Conservation (phyloP, 2,329 filamentous ascomycete species). For the Phaeosphaeria sp. region DNA sequence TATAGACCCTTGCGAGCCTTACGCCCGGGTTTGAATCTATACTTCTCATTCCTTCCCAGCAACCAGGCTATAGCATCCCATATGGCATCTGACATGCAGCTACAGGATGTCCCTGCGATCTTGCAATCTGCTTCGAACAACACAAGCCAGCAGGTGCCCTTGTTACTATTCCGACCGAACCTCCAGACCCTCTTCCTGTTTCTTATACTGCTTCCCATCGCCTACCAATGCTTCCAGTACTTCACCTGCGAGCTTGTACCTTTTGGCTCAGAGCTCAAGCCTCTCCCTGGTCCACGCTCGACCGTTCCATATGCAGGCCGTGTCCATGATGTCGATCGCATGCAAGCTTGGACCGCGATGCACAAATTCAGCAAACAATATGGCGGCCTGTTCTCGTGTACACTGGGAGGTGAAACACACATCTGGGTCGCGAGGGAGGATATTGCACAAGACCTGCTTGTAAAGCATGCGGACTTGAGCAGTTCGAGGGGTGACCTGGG, state of each 20-base stretch:
- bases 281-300: constrained; percentile 9
- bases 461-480: constrained; percentile 6
- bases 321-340: constrained; percentile 14
- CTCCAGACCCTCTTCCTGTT: neutral
- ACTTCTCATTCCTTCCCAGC: neutral
- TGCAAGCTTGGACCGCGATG: constrained; percentile 8
- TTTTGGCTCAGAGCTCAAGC: constrained; percentile 9
- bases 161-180: neutral
- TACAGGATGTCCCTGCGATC: neutral
- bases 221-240: constrained; percentile 6
- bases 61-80: neutral
- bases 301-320: constrained; percentile 13
- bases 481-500: constrained; percentile 3
- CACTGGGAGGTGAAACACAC: constrained; percentile 8
- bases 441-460: constrained; percentile 5
- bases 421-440: constrained; percentile 12
- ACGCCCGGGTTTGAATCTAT: neutral
- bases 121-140: neutral
- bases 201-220: neutral
- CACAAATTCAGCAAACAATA: constrained; percentile 13
- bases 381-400: constrained; percentile 4
- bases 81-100: neutral
- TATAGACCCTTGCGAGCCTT: neutral
- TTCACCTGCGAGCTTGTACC: constrained; percentile 9
- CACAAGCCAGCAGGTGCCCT: neutral